A percentile compares a stretch with the other conserved stretches of the same genome.
Conservation (phyloP, 345 rosid genomes). For the sweet orange (Citrus sinensis) region DVS_A1.0 CM039165.1:38799001-38799500, state of each 20-base stretch:
- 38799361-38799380: slow-evolving; percentile 8
- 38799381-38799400: neutral
- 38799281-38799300: neutral
- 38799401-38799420: slow-evolving; percentile 4
- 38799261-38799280: neutral
- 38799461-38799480: neutral
- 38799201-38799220: neutral
- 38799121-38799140: neutral
- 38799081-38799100: slow-evolving; percentile 76
- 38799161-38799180: neutral
- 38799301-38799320: neutral
- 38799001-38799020: slow-evolving; percentile 87
- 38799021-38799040: slow-evolving; percentile 92
- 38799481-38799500: neutral
- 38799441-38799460: neutral
- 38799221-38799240: neutral
- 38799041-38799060: slow-evolving; percentile 60
- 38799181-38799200: slow-evolving; percentile 4
- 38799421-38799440: neutral
- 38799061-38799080: slow-evolving; percentile 60
- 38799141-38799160: slow-evolving; percentile 1
- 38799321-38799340: slow-evolving; percentile 4
- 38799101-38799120: slow-evolving; percentile 49
- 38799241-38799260: neutral
- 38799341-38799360: slow-evolving; percentile 5